Evolutionary conservation across 208 protist genomes (phyloP).

Genomic region (Wallacemonas rigidus): DNA sequence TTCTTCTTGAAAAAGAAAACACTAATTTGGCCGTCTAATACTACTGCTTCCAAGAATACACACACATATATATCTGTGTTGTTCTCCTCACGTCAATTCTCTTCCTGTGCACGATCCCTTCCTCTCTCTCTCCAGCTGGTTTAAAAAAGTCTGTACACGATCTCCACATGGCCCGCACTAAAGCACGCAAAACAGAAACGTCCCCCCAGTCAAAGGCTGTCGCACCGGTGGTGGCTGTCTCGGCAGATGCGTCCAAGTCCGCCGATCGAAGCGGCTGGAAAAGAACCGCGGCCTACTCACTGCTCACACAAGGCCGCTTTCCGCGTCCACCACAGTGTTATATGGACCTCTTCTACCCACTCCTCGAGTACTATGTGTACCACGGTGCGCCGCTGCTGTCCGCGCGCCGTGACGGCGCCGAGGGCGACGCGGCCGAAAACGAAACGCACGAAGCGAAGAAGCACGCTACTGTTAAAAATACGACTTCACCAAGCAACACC

Average conservation of each 20-base stretch:
- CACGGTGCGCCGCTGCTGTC: background rate
- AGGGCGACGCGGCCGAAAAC: background rate
- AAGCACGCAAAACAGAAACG: conserved; percentile 7
- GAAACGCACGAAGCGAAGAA: background rate
- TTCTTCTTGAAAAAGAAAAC: too few species aligned
- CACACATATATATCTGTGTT: background rate
- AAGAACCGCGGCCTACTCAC: conserved; percentile 18
- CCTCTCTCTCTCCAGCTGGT: background rate
- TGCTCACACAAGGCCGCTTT: conserved; percentile 23
- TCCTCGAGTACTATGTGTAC: conserved; percentile 48
- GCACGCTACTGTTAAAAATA: background rate
- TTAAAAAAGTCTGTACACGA: too few species aligned
- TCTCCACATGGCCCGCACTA: background rate
- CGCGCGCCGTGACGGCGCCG: background rate
- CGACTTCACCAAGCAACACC: background rate
- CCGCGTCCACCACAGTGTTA: conserved; percentile 27
- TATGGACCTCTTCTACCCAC: conserved; percentile 45
- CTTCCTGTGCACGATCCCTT: background rate
- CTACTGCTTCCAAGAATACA: background rate
- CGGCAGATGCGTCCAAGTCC: background rate
- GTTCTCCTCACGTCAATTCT: background rate
- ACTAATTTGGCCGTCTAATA: background rate
- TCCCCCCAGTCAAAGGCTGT: too few species aligned
- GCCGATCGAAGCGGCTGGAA: background rate
- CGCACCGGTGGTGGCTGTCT: too few species aligned